These are phyloP conservation scores for Dionaea muscipula DNA, from an alignment of 179 eudicot species.

Conservation along the genomic window DNA sequence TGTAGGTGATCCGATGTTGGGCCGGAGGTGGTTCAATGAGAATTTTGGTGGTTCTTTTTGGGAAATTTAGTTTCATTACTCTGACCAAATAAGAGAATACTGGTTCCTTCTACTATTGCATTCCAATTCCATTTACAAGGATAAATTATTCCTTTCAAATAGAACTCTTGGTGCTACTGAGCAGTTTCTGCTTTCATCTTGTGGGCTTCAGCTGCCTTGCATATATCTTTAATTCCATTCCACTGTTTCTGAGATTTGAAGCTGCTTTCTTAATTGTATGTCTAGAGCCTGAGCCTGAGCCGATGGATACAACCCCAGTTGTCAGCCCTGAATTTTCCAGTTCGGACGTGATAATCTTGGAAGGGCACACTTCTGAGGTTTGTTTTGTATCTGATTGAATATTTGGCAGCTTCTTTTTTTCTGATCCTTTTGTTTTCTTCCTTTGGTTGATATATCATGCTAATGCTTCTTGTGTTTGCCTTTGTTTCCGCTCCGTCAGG, in stretches of 20 bases:
- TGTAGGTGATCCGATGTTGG: too few relatives aligned
- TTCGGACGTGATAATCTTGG: constrained; percentile 64
- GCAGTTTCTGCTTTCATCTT: too few relatives aligned
- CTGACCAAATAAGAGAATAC: too few relatives aligned
- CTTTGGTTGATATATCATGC: not conserved
- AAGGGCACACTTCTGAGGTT: constrained; percentile 95
- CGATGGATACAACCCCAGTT: constrained; percentile 49
- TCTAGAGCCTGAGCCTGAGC: constrained; percentile 43
- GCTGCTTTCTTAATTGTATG: constrained; percentile 1
- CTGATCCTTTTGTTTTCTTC: not conserved
- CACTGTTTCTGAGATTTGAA: not conserved
- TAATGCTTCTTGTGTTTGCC: constrained; percentile 1
- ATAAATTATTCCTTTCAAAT: too few relatives aligned
- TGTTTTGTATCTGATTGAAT: constrained; percentile 5
- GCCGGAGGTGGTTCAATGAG: too few relatives aligned
- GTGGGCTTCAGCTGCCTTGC: too few relatives aligned
- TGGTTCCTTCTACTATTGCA: too few relatives aligned
- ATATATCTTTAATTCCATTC: not conserved
- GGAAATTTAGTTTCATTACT: too few relatives aligned
- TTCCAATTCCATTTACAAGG: too few relatives aligned
- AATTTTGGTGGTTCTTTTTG: too few relatives aligned
- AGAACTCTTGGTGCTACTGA: too few relatives aligned
- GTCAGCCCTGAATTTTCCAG: constrained; percentile 46
- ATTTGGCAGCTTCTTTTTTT: constrained; percentile 1
- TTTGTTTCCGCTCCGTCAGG: constrained; percentile 27